Evolutionary conservation across 2,329 filamentous ascomycete species (phyloP).

Genomic region (Zymoseptoria pseudotritici): DNA sequence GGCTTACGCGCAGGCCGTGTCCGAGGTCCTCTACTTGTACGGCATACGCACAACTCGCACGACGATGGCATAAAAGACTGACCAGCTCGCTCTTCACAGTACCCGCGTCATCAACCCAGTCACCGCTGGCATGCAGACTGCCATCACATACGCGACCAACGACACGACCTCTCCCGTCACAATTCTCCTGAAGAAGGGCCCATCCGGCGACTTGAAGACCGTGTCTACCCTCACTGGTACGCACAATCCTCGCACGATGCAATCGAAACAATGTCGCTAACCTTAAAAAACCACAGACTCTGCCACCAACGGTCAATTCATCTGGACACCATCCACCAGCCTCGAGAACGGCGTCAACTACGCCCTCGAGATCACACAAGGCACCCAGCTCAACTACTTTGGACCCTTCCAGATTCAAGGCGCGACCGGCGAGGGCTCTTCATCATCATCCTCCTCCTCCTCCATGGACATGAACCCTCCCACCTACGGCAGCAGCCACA

Average conservation of each 20-base stretch:
- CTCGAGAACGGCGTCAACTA: slow-evolving; percentile 45
- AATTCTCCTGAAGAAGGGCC: slow-evolving; percentile 50
- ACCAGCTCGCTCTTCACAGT: slow-evolving; percentile 5
- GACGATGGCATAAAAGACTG: neutral
- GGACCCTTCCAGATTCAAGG: slow-evolving; percentile 43
- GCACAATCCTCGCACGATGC: neutral
- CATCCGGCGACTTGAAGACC: slow-evolving; percentile 42
- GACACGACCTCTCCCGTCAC: slow-evolving; percentile 38
- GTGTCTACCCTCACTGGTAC: slow-evolving; percentile 31
- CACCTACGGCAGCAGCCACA: slow-evolving; percentile 5
- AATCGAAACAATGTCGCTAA: neutral
- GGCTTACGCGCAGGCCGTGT: slow-evolving; percentile 38
- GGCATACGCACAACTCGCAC: neutral
- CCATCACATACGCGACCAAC: slow-evolving; percentile 19
- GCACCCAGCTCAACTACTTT: slow-evolving; percentile 48
- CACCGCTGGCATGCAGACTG: slow-evolving; percentile 37
- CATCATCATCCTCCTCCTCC: slow-evolving; percentile 25
- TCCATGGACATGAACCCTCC: slow-evolving; percentile 1
- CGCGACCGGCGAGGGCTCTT: slow-evolving; percentile 19
- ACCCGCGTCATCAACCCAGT: slow-evolving; percentile 45
- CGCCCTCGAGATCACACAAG: slow-evolving; percentile 52
- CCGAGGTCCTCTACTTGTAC: slow-evolving; percentile 38
- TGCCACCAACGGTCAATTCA: slow-evolving; percentile 26
- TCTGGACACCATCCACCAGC: slow-evolving; percentile 43
- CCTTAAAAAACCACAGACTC: neutral